These are phyloP conservation scores for Trichoderma citrinoviride DNA, from an alignment of 2,329 filamentous ascomycete genomes.

Conservation along the genomic window DNA sequence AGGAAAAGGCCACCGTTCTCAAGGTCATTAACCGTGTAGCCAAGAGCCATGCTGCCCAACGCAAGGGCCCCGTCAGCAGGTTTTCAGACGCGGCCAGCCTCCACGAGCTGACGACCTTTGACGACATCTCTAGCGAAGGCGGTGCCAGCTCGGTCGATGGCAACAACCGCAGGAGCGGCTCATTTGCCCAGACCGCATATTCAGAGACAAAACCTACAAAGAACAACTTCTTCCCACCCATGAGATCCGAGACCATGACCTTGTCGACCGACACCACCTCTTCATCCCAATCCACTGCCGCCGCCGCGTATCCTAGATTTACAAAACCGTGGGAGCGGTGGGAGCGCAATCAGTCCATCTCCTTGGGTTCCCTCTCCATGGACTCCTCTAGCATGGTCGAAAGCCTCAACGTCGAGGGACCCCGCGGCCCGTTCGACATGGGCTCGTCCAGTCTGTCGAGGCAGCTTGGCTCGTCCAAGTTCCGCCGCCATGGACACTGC, in stretches of 20 bases:
- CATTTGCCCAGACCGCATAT: slow-evolving; percentile 45
- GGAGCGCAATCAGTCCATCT: slow-evolving; percentile 53
- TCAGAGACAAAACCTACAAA: slow-evolving; percentile 42
- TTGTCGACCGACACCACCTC: slow-evolving; percentile 47
- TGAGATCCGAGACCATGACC: slow-evolving; percentile 42
- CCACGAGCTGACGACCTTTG: slow-evolving; percentile 38
- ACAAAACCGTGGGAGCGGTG: slow-evolving; percentile 52
- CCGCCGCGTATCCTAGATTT: slow-evolving; percentile 36
- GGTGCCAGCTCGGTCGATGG: slow-evolving; percentile 55
- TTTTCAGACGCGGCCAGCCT: slow-evolving; percentile 55
- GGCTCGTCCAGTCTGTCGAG: slow-evolving; percentile 51
- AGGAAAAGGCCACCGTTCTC: slow-evolving; percentile 68
- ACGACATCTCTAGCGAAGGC: slow-evolving; percentile 58
- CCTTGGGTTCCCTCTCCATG: slow-evolving; percentile 46
- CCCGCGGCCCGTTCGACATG: slow-evolving; percentile 45
- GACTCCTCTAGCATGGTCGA: slow-evolving; percentile 50
- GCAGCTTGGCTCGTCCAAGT: slow-evolving; percentile 56
- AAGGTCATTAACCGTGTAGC: slow-evolving; percentile 75
- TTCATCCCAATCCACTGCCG: slow-evolving; percentile 43
- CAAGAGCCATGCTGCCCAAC: slow-evolving; percentile 55
- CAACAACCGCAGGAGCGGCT: slow-evolving; percentile 47
- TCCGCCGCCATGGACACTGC: slow-evolving; percentile 60
- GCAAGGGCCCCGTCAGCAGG: slow-evolving; percentile 43
- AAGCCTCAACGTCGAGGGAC: slow-evolving; percentile 43
- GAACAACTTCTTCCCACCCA: slow-evolving; percentile 42